Evolutionary conservation across 2,329 filamentous ascomycete species (phyloP), one percentile per base, ranked within the genome.

Genomic region (Mariannaea elegans): DNA sequence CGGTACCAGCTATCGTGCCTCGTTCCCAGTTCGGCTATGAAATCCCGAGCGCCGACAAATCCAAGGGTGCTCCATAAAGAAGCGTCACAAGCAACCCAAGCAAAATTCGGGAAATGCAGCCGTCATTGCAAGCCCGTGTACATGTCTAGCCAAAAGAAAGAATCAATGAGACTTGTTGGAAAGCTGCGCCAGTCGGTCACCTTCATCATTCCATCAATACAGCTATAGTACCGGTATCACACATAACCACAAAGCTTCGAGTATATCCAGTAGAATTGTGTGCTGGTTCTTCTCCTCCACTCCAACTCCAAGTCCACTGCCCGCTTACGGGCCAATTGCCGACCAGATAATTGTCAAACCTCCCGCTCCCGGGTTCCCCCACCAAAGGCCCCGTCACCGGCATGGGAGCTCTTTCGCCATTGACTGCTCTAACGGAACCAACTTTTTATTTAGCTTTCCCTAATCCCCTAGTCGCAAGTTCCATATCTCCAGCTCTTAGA

Each of bases 301-400:
- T n/a, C n/a, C n/a, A n/a, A n/a, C 18, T 34, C 27, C 27, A 31
- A 42, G 38, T 16, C 45, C 49, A 38, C 34, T 16, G n/a, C 48
- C 54, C 51, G 41, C 36, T 46, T 6, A 14, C 56, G 18, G 65
- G 46, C 64, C 66, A 70, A 71, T 70, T 36, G 57, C 32, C 56
- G 39, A 48, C 31, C 38, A 67, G 53, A 66, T 67, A 65, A 72
- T 71, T 66, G 63, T 64, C 62, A 70, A 65, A 32, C 52, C 41
- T 42, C 42, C 42, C 39, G 31, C 32, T 55, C 34, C 50, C 36
- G 18, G 34, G 32, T n/a, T 46, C 32, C 56, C 63, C 56, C 60
- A 59, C 56, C 45, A 51, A 53, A 49, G 41, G 46, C 55, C 50
- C 50, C 50, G 39, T 38, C 44, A 19, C 52, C 56, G 56, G 56